phyloP scores from a whole-genome alignment of 2,329 filamentous ascomycete genomes.

The Coccinonectria pachysandricola region DNA sequence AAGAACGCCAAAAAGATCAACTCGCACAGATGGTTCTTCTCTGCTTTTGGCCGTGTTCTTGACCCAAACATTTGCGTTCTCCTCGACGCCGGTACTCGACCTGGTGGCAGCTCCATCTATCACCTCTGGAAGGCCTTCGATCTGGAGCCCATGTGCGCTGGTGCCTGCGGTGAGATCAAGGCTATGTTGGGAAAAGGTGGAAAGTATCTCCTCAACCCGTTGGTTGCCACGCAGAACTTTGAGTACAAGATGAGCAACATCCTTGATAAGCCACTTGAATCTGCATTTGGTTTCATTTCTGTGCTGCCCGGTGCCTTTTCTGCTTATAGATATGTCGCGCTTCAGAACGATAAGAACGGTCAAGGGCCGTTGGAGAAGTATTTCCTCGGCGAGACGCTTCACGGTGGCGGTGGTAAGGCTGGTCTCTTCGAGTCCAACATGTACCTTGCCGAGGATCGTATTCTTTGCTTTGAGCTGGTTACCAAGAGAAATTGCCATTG shows the following conservation, averaged over 20 bases:
- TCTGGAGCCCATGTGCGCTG: slow-evolving; percentile 92
- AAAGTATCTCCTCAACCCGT: slow-evolving; percentile 81
- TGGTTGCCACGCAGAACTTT: slow-evolving; percentile 95
- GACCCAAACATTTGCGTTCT: slow-evolving; percentile 96
- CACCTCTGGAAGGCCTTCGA: slow-evolving; percentile 98
- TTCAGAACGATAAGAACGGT: slow-evolving; percentile 94
- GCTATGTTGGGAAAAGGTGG: slow-evolving; percentile 82
- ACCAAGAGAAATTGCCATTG: slow-evolving; percentile 95
- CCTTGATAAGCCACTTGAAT: slow-evolving; percentile 93
- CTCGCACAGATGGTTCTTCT: slow-evolving; percentile 98
- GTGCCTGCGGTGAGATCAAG: slow-evolving; percentile 97
- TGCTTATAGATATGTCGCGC: slow-evolving; percentile 87
- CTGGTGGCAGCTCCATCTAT: slow-evolving; percentile 90
- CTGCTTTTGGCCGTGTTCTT: slow-evolving; percentile 83
- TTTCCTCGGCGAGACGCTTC: slow-evolving; percentile 93
- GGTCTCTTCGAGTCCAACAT: slow-evolving; percentile 99
- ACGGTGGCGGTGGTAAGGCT: slow-evolving; percentile 76
- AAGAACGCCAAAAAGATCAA: slow-evolving; percentile 99
- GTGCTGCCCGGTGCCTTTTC: slow-evolving; percentile 96
- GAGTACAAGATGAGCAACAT: slow-evolving; percentile 99
- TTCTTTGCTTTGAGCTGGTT: slow-evolving; percentile 96
- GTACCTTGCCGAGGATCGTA: slow-evolving; percentile 98
- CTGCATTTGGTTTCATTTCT: slow-evolving; percentile 94
- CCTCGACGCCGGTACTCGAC: slow-evolving; percentile 90
- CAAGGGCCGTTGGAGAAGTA: slow-evolving; percentile 92